These are phyloP conservation scores for Suillus ampliporus DNA, from an alignment of 768 basidiomycete species.

Conservation along the genomic window DNA sequence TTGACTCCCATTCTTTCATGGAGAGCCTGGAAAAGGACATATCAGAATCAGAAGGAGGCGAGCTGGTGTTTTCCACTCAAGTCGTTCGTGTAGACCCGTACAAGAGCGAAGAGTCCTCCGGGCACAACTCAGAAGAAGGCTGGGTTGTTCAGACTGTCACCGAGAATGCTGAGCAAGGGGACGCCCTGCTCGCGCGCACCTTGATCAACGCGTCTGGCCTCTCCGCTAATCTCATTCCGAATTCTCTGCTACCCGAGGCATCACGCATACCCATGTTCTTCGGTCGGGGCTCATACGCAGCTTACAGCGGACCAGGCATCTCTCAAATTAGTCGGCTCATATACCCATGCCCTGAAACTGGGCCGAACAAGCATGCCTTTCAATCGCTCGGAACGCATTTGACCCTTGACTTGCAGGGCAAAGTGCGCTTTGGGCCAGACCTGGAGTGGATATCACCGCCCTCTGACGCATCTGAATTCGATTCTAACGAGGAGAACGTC, in stretches of 20 bases:
- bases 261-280: constrained; percentile 76
- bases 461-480: constrained; percentile 29
- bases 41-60: constrained; percentile 65
- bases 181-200: constrained; percentile 73
- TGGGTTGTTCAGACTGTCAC: constrained; percentile 90
- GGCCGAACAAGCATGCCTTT: constrained; percentile 64
- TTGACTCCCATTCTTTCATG: constrained; percentile 88
- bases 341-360: constrained; percentile 86
- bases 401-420: constrained; percentile 83
- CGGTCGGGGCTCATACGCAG: constrained; percentile 85
- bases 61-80: constrained; percentile 77
- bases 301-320: constrained; percentile 83
- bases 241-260: constrained; percentile 64
- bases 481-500: constrained; percentile 47
- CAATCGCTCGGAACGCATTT: constrained; percentile 92
- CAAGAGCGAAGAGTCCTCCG: constrained; percentile 31
- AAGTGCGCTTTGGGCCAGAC: constrained; percentile 92
- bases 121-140: constrained; percentile 55
- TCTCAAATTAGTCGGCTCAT: constrained; percentile 74
- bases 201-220: constrained; percentile 87
- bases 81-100: constrained; percentile 87
- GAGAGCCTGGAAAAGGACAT: constrained; percentile 84
- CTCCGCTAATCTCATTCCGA: constrained; percentile 71
- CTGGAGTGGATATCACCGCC: constrained; percentile 82
- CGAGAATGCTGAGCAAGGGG: constrained; percentile 51